Percentiles rank a stretch among this genome's conserved stretches.
phyloP scores from a whole-genome alignment of 1,284 basidiomycete genomes.

The Irpex sp. region DNA sequence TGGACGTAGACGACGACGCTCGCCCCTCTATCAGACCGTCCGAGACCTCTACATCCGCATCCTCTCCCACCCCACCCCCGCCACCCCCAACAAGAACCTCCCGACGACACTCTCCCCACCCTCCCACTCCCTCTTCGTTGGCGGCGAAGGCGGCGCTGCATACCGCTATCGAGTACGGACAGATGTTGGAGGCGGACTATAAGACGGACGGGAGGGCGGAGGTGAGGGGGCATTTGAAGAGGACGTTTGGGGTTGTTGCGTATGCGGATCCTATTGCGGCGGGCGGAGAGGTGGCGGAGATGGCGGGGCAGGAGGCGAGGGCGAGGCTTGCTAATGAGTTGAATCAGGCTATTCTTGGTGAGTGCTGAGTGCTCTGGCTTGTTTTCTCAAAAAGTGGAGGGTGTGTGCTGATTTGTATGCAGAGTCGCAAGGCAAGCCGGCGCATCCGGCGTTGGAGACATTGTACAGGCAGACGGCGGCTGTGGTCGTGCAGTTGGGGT shows the following conservation, averaged over 20 bases:
- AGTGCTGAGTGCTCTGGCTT: too few species aligned
- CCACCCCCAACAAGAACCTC: slow-evolving; percentile 13
- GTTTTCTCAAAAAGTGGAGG: too few species aligned
- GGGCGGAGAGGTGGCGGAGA: slow-evolving; percentile 55
- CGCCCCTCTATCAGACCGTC: too few species aligned
- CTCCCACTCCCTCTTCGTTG: slow-evolving; percentile 8
- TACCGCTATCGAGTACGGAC: slow-evolving; percentile 64
- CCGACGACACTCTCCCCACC: slow-evolving; percentile 4
- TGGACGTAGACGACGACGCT: slow-evolving; percentile 38
- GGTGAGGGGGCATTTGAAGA: slow-evolving; percentile 59
- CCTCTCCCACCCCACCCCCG: slow-evolving; percentile 9
- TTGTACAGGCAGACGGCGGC: slow-evolving; percentile 68
- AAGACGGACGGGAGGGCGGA: slow-evolving; percentile 52
- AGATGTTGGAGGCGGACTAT: slow-evolving; percentile 61
- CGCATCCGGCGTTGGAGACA: slow-evolving; percentile 65
- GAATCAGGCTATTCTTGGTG: slow-evolving; percentile 75
- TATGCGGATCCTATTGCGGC: slow-evolving; percentile 67
- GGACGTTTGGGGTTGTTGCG: slow-evolving; percentile 73
- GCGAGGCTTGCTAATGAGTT: slow-evolving; percentile 66
- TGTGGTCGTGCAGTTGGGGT: slow-evolving; percentile 60
- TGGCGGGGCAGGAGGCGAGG: slow-evolving; percentile 62
- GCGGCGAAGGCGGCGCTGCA: slow-evolving; percentile 48
- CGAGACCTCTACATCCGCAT: too few species aligned
- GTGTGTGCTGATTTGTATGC: slow-evolving; percentile 3
- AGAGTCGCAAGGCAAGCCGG: slow-evolving; percentile 75